Evolutionary conservation across 2,329 filamentous ascomycete species (phyloP).

Genomic region (Clarireedia monteithiana): DNA sequence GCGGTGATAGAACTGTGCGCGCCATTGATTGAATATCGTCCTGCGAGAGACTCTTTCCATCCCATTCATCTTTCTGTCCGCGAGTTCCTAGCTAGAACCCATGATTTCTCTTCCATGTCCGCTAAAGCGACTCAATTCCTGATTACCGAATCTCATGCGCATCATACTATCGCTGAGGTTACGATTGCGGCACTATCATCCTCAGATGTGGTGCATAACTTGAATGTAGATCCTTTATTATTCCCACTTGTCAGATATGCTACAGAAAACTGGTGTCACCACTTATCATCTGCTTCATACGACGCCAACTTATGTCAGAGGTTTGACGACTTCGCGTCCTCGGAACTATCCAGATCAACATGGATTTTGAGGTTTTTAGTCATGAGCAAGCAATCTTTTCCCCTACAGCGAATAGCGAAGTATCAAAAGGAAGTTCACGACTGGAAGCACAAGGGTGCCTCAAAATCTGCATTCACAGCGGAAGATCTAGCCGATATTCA

Average conservation of each 20-base stretch:
- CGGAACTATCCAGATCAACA: background rate
- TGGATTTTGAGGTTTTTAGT: constrained; percentile 3
- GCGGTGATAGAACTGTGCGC: background rate
- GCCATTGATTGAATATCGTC: constrained; percentile 4
- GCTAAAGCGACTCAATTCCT: constrained; percentile 3
- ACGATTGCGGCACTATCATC: background rate
- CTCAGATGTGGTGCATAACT: background rate
- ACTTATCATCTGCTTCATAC: constrained; percentile 1
- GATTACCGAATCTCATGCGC: constrained; percentile 1
- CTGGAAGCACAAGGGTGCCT: background rate
- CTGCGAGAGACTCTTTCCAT: constrained; percentile 1
- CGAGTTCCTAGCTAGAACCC: background rate
- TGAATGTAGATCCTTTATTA: background rate
- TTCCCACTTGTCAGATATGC: constrained; percentile 1
- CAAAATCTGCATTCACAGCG: background rate
- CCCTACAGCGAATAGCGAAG: constrained; percentile 3
- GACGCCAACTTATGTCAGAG: background rate
- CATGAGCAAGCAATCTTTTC: constrained; percentile 1
- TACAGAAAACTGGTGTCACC: constrained; percentile 6
- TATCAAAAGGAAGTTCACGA: constrained; percentile 1
- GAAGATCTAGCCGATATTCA: constrained; percentile 8
- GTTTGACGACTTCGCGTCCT: background rate
- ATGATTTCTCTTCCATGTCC: constrained; percentile 2
- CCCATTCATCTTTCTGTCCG: background rate
- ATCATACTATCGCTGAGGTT: constrained; percentile 1